phyloP scores from a whole-genome alignment of 768 basidiomycete species.

The Lactarius trivialis region DNA sequence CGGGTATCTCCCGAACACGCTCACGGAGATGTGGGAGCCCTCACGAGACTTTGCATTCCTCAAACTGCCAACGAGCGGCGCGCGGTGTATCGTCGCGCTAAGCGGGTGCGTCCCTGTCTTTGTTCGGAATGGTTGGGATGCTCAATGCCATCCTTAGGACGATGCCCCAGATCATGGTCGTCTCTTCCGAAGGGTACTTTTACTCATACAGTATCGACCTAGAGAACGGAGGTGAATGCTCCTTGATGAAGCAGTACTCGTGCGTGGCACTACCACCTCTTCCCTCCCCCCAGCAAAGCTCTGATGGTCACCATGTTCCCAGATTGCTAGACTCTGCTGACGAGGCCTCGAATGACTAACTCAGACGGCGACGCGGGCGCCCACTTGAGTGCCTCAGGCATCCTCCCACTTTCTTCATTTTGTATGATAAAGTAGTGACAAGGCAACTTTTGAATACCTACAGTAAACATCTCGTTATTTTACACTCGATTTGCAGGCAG shows the following conservation, averaged over 20 bases:
- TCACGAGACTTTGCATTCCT: conserved; percentile 90
- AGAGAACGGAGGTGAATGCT: conserved; percentile 93
- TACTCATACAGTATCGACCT: conserved; percentile 95
- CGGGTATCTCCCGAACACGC: conserved; percentile 77
- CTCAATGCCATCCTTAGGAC: conserved; percentile 43
- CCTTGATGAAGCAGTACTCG: conserved; percentile 91
- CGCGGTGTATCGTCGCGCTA: conserved; percentile 81
- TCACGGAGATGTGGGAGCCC: conserved; percentile 98
- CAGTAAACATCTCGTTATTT: conserved; percentile 2
- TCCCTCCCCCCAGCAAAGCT: not conserved
- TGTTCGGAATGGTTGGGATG: not conserved
- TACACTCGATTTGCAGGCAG: conserved; percentile 15
- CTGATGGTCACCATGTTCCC: not conserved
- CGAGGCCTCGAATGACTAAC: conserved; percentile 21
- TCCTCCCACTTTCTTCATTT: not conserved
- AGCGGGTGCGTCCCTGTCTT: conserved; percentile 49
- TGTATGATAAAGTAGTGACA: conserved; percentile 12
- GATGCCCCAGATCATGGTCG: conserved; percentile 94
- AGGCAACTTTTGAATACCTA: conserved; percentile 4
- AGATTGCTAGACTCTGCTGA: conserved; percentile 28
- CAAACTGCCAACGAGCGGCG: conserved; percentile 70
- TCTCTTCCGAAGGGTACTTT: conserved; percentile 92
- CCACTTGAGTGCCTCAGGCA: not conserved
- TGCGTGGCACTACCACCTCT: conserved; percentile 25
- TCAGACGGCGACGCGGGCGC: not conserved